Conservation (phyloP, 2,329 filamentous ascomycete species). For the Botryosphaeria dothidea region DNA sequence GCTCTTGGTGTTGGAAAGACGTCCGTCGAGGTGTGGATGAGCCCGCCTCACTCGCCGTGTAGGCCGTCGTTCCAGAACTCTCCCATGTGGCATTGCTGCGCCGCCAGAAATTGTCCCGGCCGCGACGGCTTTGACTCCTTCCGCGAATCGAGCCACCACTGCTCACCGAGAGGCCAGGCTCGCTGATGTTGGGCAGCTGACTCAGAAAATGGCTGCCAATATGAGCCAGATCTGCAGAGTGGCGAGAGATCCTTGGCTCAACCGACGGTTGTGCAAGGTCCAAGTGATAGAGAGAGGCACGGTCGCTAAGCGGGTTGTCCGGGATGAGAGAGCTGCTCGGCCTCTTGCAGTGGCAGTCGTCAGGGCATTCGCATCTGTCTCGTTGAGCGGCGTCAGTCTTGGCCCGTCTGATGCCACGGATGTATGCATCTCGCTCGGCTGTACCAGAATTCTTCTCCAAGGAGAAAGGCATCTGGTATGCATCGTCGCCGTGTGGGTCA, state of each 20-base stretch:
- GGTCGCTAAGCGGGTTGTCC: constrained; percentile 1
- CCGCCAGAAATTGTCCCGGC: neutral
- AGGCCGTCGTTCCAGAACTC: constrained; percentile 4
- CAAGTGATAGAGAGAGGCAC: constrained; percentile 8
- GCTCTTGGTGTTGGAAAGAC: neutral
- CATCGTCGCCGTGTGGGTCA: neutral
- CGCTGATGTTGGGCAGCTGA: neutral
- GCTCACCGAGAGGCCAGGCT: neutral
- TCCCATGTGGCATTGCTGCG: neutral
- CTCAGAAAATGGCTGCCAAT: constrained; percentile 2
- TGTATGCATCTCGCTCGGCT: neutral
- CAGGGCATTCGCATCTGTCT: neutral
- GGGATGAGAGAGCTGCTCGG: constrained; percentile 14
- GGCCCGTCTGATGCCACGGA: neutral
- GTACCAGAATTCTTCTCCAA: neutral
- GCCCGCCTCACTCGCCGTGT: constrained; percentile 7
- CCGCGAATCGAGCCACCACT: constrained; percentile 2
- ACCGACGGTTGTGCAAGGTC: constrained; percentile 9
- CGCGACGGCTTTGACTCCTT: neutral
- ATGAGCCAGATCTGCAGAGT: neutral
- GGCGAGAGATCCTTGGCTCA: neutral
- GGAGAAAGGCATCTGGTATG: neutral
- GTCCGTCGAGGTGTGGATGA: neutral
- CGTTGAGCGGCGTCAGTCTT: neutral
- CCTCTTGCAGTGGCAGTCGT: constrained; percentile 9